Evolutionary conservation across 345 rosid genomes (phyloP), one percentile per base, ranked within the genome.

Genomic region (Hibiscus syriacus): DNA sequence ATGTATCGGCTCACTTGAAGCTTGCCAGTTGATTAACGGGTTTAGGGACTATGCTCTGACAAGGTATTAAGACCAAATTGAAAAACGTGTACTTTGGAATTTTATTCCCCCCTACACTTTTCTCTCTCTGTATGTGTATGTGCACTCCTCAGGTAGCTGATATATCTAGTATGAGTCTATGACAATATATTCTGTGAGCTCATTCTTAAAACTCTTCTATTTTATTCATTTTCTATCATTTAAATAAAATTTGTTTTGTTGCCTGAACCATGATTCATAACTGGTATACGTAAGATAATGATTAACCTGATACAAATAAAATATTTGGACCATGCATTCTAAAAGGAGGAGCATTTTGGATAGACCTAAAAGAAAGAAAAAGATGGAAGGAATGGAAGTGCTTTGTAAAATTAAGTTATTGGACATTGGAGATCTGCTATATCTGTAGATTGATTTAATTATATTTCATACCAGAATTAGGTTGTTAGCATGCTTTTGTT

Each of bases 1-100:
- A 69, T 94, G 99, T 82, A 94, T 94, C 43, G 99, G 99, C 72
- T 89, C 96, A 16, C 82, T 94, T 23, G 99, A 94, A 81, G 87
- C 96, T 67, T 92, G 89, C 56, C 68, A 67, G 78, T 78, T 94
- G 85, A 83, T 87, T 69, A 85, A 70, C 73, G 98, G 98, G 75
- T 94, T 94, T 73, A 87, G 67, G 78, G 98, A 94, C 79, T 94
- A 87, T 74, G 99, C 99, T 80, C 73, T 94, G 72, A 91, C 92
- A n/a, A 94, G 99, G 99, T 94, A 73, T 71, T 76, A 55, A 67
- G 10, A 36, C 30, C 32, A 23, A 38, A 14, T 13, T 5, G 0
- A 19, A 66, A 52, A 27, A 55, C 56, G 17, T 55, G 7, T 43
- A 11, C 71, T 73, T 57, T 58, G 49, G 32, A 52, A 64, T 38